phyloP scores from a whole-genome alignment of 2,329 filamentous ascomycete species.

The Nigrospora oryzae region DNA sequence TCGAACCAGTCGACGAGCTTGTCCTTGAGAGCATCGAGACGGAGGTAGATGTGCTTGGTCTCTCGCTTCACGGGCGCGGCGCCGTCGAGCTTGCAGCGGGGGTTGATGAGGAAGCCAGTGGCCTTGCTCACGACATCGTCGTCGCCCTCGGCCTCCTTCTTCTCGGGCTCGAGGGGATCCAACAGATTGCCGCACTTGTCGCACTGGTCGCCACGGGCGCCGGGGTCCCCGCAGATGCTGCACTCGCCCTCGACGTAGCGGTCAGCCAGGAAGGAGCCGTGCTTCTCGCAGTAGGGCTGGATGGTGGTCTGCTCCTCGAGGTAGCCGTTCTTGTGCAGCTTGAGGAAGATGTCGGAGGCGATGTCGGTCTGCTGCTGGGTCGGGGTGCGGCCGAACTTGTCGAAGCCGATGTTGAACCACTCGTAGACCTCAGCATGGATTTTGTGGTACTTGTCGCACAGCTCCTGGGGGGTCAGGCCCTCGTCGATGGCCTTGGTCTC shows the following conservation, averaged over 20 bases:
- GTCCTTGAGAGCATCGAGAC: conserved; percentile 73
- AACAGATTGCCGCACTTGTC: conserved; percentile 21
- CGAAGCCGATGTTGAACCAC: conserved; percentile 93
- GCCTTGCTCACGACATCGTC: too few species aligned
- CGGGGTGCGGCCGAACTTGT: conserved; percentile 89
- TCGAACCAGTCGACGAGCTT: conserved; percentile 71
- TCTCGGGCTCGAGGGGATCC: conserved; percentile 24
- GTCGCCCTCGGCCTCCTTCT: too few species aligned
- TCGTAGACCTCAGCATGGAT: conserved; percentile 88
- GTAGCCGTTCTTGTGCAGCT: conserved; percentile 82
- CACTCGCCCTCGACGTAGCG: conserved; percentile 78
- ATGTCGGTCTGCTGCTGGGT: conserved; percentile 86
- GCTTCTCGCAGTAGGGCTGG: conserved; percentile 82
- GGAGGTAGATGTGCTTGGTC: conserved; percentile 89
- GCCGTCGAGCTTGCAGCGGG: conserved; percentile 85
- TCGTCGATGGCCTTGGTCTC: conserved; percentile 94
- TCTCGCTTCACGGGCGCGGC: conserved; percentile 69
- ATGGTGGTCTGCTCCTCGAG: conserved; percentile 79
- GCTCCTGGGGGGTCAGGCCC: conserved; percentile 68
- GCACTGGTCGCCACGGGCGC: conserved; percentile 39
- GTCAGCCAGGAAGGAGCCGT: conserved; percentile 73
- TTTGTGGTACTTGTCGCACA: conserved; percentile 88
- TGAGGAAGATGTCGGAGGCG: conserved; percentile 80
- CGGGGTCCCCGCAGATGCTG: conserved; percentile 63
- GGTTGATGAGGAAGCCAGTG: conserved; percentile 53